phyloP scores from a whole-genome alignment of 225 moss, liverwort and hornwort species.

The Bryoerythrophyllum caledonicum region DNA sequence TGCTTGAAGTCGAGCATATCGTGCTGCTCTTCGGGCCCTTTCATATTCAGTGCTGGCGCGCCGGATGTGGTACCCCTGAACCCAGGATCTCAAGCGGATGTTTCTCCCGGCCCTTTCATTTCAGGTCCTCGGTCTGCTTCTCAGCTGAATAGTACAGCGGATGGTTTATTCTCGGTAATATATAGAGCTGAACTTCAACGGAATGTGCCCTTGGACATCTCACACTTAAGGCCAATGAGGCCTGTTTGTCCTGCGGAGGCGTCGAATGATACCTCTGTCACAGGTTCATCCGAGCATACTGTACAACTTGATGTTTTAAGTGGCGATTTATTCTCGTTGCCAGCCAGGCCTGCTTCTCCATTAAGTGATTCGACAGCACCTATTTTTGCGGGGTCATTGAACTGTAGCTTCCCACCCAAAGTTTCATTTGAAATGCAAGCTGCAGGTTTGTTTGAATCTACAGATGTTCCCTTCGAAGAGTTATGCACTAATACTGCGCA shows the following conservation, averaged over 20 bases:
- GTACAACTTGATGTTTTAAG: constrained; percentile 21
- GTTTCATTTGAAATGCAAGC: too few species aligned
- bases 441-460: constrained; percentile 4
- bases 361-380: constrained; percentile 18
- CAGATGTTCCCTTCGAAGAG: constrained; percentile 25
- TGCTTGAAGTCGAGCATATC: constrained; percentile 33
- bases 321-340: constrained; percentile 14
- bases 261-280: too few species aligned
- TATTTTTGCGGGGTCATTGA: too few species aligned
- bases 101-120: constrained; percentile 21
- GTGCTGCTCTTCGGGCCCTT: constrained; percentile 52
- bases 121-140: constrained; percentile 15
- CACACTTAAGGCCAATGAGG: background rate
- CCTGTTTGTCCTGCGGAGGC: too few species aligned
- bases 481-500: constrained; percentile 16
- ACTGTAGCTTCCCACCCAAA: background rate
- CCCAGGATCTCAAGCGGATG: constrained; percentile 28
- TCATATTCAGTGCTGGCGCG: constrained; percentile 75
- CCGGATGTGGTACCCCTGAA: constrained; percentile 17
- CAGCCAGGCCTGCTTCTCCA: constrained; percentile 11
- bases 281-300: constrained; percentile 12
- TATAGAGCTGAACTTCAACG: constrained; percentile 36
- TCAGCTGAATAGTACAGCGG: constrained; percentile 3
- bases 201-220: constrained; percentile 21
- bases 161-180: constrained; percentile 19